Conservation (phyloP, 441 rosid genomes). For the Populus trichocarpa region DNA sequence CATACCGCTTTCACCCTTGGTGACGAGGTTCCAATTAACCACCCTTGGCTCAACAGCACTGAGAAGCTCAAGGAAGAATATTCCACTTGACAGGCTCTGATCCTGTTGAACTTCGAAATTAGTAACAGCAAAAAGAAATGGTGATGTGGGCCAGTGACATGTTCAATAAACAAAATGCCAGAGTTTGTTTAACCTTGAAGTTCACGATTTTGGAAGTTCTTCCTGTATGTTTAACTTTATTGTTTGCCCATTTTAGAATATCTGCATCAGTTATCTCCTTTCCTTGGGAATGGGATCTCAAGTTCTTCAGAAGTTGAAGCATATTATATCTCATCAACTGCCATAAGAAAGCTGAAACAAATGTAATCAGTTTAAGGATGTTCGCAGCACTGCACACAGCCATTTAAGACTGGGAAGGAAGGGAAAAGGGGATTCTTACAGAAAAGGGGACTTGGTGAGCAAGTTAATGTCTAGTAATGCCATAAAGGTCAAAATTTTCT, state of each 20-base stretch:
- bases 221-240: slow-evolving; percentile 59
- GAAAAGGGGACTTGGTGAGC: not conserved
- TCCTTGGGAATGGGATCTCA: slow-evolving; percentile 64
- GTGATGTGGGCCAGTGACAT: not conserved
- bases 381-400: not conserved
- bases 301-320: slow-evolving; percentile 84
- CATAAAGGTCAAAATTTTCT: not conserved
- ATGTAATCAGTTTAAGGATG: slow-evolving; percentile 14
- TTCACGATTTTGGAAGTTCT: slow-evolving; percentile 59
- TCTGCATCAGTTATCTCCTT: slow-evolving; percentile 74
- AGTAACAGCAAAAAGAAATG: not conserved
- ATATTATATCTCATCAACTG: slow-evolving; percentile 86
- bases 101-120: slow-evolving; percentile 44
- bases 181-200: slow-evolving; percentile 56
- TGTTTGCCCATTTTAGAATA: slow-evolving; percentile 77
- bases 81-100: slow-evolving; percentile 52
- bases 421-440: not conserved
- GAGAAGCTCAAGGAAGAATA: slow-evolving; percentile 87
- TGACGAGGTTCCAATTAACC: slow-evolving; percentile 87
- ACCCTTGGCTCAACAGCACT: slow-evolving; percentile 92
- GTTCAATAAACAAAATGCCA: not conserved
- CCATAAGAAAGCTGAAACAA: slow-evolving; percentile 79
- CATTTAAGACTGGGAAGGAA: not conserved
- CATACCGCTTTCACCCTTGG: slow-evolving; percentile 84
- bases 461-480: not conserved